phyloP scores from a whole-genome alignment of 1,284 basidiomycete species.

The Melanopsichium pennsylvanicum region DNA sequence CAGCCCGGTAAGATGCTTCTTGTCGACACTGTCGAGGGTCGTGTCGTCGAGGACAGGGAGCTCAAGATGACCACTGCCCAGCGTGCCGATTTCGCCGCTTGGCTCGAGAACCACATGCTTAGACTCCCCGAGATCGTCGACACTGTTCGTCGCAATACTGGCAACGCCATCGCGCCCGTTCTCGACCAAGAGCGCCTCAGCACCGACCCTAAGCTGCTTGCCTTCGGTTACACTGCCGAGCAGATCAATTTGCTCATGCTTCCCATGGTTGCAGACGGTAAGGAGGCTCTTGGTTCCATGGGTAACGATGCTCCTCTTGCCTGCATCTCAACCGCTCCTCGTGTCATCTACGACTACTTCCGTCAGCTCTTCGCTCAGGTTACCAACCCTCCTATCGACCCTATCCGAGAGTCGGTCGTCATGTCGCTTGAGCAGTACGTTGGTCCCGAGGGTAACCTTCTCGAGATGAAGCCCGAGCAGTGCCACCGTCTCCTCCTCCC shows the following conservation, averaged over 20 bases:
- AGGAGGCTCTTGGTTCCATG: constrained; percentile 64
- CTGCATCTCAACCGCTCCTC: constrained; percentile 58
- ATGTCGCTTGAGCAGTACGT: constrained; percentile 64
- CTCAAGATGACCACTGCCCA: constrained; percentile 63
- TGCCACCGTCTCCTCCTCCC: constrained; percentile 58
- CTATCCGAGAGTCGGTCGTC: constrained; percentile 63
- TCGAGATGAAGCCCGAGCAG: constrained; percentile 61
- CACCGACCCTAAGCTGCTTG: constrained; percentile 60
- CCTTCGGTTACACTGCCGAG: constrained; percentile 63
- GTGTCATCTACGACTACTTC: constrained; percentile 64
- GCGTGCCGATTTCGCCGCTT: constrained; percentile 63
- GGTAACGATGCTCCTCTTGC: constrained; percentile 63
- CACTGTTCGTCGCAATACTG: constrained; percentile 40
- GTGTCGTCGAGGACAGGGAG: constrained; percentile 63
- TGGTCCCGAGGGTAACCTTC: constrained; percentile 63
- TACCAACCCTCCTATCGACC: constrained; percentile 65
- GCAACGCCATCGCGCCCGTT: constrained; percentile 49
- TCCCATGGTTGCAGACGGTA: constrained; percentile 59
- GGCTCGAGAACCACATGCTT: constrained; percentile 63
- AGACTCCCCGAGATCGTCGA: constrained; percentile 56
- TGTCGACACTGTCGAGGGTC: constrained; percentile 64
- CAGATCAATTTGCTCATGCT: constrained; percentile 63
- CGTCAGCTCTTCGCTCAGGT: constrained; percentile 64
- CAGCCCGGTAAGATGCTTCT: constrained; percentile 65
- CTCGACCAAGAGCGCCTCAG: constrained; percentile 55